Evolutionary conservation across 176 grass and related monocot genomes (phyloP), one percentile per base, ranked within the genome.

Genomic region (Rhynchospora breviuscula): DNA sequence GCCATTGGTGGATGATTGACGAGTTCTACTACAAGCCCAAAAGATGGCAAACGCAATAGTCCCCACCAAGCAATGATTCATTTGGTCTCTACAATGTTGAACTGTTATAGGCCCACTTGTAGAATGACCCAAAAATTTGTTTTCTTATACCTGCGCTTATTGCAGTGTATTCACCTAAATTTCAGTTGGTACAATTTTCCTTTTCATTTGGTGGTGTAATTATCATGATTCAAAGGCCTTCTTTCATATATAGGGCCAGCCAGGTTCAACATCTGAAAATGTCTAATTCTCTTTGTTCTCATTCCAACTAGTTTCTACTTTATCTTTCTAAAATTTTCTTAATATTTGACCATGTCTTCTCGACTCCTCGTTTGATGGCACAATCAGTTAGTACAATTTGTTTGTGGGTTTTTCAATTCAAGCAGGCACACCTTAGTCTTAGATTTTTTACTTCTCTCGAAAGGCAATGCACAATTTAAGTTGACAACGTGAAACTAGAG

Each of bases 51-150:
- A 75, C 9, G 71, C 2, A 51, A 76, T 76, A 76, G 72, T 51
- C 72, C 72, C 72, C 72, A 76, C 72, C 15, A 13, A 26, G 48
- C 25, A 77, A 22, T 15, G 31, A 11, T 54, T 54, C 73, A 5
- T 54, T 15, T 54, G 10, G 10, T 76, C 47, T 76, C 21, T 29
- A 25, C 72, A 52, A 46, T 54, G 48, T 54, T 54, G 13, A 31
- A 18, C 47, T 56, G 49, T 77, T 77, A 77, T 22, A 31, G 73
- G 73, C 73, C 23, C 73, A 77, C 73, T 77, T 77, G 48, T 56
- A 47, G 54, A 47, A 52, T 75, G 46, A 19, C 9, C 11, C 64
- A 17, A 67, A 40, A 35, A 8, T 31, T 67, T 40, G 72, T 8
- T 53, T 76, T 12, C 13, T 18, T 53, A 6, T 23, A 71, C 13